Base-by-base conservation (phyloP, 1,284 basidiomycete species). In the Cutaneotrichosporon arboriforme region DNA sequence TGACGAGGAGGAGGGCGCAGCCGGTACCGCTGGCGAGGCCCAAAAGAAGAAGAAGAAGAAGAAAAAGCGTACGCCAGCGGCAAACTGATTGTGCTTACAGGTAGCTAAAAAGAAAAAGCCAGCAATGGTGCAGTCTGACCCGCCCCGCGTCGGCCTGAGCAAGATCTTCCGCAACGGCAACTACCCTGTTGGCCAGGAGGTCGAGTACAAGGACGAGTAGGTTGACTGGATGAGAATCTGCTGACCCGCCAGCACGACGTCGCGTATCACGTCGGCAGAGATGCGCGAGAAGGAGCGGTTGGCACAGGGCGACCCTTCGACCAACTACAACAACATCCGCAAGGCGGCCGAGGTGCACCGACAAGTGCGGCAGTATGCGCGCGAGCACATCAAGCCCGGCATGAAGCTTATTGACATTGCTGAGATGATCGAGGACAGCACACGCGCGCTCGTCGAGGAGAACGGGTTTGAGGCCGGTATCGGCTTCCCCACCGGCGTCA, bases 401-500 rank as follows among this genome's bases (percentile, higher is more conserved):
- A 90, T 97, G 89, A 82, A 81, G 34, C 90, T 93, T 87, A 94
- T 84, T 2, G 89, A 97, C 64, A 97, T 98, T 64, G 94, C 86
- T 21, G 84, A 98, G 61, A 81, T 86, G 66, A 93, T 99, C 64
- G 96, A 99, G 76, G 84, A 94, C 66, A 87, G 88, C 12, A 89
- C 87, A 26, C 81, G 94, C 42, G 85, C 91, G 9, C 77, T 97
- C 22, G 90, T 96, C 0, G 96, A 98, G 75, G 90, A 87, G 75
- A 83, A 87, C 62, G 92, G 90, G 1, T 76, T 96, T 23, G 70
- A 74, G 46, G 79, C 83, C 54, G 88, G 96, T 13, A 81, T 98
- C 67, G 91, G 93, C 15, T 91, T 99, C 78, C 96, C 96, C n/a
- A 98, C 94, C 2, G 96, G 96, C 34, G 77, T 98, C 59, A 93